Percentiles rank a stretch among this genome's conserved stretches.
Conservation (phyloP, 192 early-diverging fungal species). For the Rhizophlyctis rosea region DNA sequence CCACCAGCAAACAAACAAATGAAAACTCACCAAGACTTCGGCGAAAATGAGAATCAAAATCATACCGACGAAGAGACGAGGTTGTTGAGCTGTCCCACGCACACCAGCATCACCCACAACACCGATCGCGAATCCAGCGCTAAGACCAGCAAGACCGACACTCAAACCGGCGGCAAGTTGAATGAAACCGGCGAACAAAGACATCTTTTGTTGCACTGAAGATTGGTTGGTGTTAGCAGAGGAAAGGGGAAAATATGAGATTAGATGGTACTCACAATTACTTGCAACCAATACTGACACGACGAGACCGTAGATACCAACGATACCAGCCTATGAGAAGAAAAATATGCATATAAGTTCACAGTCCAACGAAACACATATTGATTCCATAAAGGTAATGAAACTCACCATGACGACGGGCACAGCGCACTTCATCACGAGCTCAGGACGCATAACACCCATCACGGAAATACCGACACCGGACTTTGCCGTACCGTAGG, state of each 20-base stretch:
- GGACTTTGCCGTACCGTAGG: conserved; percentile 96
- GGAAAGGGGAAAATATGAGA: neutral
- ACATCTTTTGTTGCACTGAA: conserved; percentile 34
- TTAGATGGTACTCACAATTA: conserved; percentile 55
- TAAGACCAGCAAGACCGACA: conserved; percentile 88
- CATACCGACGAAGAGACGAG: conserved; percentile 81
- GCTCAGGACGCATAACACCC: conserved; percentile 89
- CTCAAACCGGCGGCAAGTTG: conserved; percentile 90
- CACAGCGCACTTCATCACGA: conserved; percentile 69
- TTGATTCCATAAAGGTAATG: neutral
- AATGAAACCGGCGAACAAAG: conserved; percentile 74
- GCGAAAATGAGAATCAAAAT: conserved; percentile 98
- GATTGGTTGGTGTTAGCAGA: neutral
- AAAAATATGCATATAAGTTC: neutral
- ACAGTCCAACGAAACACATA: neutral
- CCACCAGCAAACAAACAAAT: neutral
- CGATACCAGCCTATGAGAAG: conserved; percentile 74
- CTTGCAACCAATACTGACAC: conserved; percentile 87
- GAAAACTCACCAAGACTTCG: conserved; percentile 96
- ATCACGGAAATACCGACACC: conserved; percentile 94
- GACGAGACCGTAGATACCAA: conserved; percentile 97
- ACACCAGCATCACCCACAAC: conserved; percentile 96
- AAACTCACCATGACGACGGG: conserved; percentile 90
- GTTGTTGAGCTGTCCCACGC: conserved; percentile 85
- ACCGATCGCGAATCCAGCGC: conserved; percentile 95